These are phyloP conservation scores for Phanerochaete sordida DNA, from an alignment of 768 basidiomycete species.

Conservation along the genomic window DNA sequence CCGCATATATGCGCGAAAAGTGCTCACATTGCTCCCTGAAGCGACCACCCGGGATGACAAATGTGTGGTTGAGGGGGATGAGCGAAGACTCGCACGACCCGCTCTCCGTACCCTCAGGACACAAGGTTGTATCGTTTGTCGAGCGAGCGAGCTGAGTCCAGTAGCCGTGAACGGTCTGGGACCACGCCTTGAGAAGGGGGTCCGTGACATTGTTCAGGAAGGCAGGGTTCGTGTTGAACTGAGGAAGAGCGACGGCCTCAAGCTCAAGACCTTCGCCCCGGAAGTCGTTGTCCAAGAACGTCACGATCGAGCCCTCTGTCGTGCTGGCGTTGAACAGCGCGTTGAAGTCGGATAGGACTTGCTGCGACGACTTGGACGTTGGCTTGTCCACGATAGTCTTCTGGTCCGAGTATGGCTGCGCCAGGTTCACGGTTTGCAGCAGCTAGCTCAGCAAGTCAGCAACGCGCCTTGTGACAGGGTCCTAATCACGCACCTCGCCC, in stretches of 20 bases:
- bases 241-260: slow-evolving; percentile 52
- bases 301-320: slow-evolving; percentile 62
- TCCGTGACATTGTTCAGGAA: slow-evolving; percentile 72
- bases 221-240: slow-evolving; percentile 59
- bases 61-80: slow-evolving; percentile 88
- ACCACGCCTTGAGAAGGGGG: slow-evolving; percentile 65
- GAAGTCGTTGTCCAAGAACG: slow-evolving; percentile 75
- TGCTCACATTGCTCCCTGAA: slow-evolving; percentile 80
- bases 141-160: slow-evolving; percentile 78
- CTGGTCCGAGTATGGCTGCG: slow-evolving; percentile 68
- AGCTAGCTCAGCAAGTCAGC: slow-evolving; percentile 38
- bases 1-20: neutral
- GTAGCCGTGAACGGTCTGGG: slow-evolving; percentile 77
- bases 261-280: slow-evolving; percentile 85
- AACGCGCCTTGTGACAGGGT: neutral
- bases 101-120: slow-evolving; percentile 38
- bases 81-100: slow-evolving; percentile 75
- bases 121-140: slow-evolving; percentile 70
- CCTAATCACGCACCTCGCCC: slow-evolving; percentile 50
- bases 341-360: slow-evolving; percentile 67
- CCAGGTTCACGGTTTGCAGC: slow-evolving; percentile 83
- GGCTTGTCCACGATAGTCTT: slow-evolving; percentile 93
- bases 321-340: slow-evolving; percentile 39
- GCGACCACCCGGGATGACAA: slow-evolving; percentile 84
- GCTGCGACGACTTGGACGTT: slow-evolving; percentile 60